phyloP scores from a whole-genome alignment of 2,329 filamentous ascomycete species.

The Aureobasidium sp. region DNA sequence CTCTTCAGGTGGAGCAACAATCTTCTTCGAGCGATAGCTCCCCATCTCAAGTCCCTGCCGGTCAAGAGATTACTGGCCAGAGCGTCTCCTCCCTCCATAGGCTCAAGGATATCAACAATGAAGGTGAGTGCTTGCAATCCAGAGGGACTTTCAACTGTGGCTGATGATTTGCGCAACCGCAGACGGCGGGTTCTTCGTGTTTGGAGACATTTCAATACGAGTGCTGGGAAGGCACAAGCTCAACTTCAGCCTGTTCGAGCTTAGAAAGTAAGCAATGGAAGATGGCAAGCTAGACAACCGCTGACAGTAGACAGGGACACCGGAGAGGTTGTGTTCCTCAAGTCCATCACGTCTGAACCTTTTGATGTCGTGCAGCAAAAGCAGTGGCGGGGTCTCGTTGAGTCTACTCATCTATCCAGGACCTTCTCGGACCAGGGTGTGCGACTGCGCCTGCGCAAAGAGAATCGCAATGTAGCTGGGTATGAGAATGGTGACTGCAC shows the following conservation, averaged over 20 bases:
- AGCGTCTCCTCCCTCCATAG: constrained; percentile 75
- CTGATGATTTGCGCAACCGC: constrained; percentile 9
- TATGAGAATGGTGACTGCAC: neutral
- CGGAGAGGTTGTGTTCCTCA: constrained; percentile 44
- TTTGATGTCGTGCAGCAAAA: constrained; percentile 59
- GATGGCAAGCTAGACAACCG: neutral
- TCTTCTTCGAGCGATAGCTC: constrained; percentile 32
- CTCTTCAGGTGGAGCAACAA: constrained; percentile 47
- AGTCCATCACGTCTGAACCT: constrained; percentile 53
- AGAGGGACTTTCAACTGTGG: neutral
- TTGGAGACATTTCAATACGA: constrained; percentile 76
- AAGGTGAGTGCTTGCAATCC: constrained; percentile 32
- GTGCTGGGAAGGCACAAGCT: constrained; percentile 65
- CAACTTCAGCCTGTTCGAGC: constrained; percentile 71
- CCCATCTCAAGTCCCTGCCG: neutral
- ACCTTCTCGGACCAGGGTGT: constrained; percentile 85
- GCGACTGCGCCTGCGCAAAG: constrained; percentile 73
- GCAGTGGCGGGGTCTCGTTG: constrained; percentile 69
- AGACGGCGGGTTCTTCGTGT: constrained; percentile 86
- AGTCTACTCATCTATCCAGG: constrained; percentile 74
- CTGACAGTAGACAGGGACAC: constrained; percentile 24
- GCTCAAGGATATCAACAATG: constrained; percentile 69
- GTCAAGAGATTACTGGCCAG: constrained; percentile 48
- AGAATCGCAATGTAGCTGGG: constrained; percentile 50
- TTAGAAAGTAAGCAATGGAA: constrained; percentile 48